phyloP scores from a whole-genome alignment of 306 rosid species.

The Sphenostylis stenocarpa region DNA sequence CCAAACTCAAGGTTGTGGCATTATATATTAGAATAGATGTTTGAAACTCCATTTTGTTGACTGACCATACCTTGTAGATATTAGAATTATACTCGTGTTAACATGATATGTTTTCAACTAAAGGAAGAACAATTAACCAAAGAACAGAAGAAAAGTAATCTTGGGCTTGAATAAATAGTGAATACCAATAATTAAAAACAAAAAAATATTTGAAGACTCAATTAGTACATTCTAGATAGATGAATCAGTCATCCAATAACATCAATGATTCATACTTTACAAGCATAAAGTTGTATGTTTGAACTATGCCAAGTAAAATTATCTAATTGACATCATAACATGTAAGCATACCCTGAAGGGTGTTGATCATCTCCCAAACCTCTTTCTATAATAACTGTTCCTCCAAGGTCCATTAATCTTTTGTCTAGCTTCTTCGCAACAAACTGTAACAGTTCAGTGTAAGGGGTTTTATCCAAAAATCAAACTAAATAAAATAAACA shows the following conservation, averaged over 20 bases:
- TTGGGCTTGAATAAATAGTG: neutral
- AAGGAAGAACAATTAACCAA: neutral
- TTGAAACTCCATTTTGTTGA: neutral
- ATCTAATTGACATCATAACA: neutral
- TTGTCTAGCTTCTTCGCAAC: conserved; percentile 96
- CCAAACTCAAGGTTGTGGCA: neutral
- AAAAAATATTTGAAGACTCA: neutral
- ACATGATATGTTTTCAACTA: neutral
- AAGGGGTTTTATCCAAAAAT: conserved; percentile 21
- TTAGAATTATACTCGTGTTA: neutral
- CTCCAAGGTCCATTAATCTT: conserved; percentile 85
- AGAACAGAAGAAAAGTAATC: neutral
- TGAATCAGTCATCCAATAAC: conserved; percentile 4
- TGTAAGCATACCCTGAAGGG: conserved; percentile 75
- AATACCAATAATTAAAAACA: neutral
- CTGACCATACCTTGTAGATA: neutral
- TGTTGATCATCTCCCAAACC: conserved; percentile 98
- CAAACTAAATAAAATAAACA: conserved; percentile 9
- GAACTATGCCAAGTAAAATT: conserved; percentile 22
- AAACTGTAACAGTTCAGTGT: conserved; percentile 53
- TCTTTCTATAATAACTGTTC: conserved; percentile 60
- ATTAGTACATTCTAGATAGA: neutral
- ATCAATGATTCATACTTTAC: conserved; percentile 19
- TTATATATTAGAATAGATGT: neutral
- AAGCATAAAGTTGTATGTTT: conserved; percentile 13